A percentile compares a stretch with the other conserved stretches of the same genome.
These are phyloP conservation scores for Trichoderma orchidacearum DNA, from an alignment of 495 filamentous ascomycete species.

Conservation along the genomic window DNA sequence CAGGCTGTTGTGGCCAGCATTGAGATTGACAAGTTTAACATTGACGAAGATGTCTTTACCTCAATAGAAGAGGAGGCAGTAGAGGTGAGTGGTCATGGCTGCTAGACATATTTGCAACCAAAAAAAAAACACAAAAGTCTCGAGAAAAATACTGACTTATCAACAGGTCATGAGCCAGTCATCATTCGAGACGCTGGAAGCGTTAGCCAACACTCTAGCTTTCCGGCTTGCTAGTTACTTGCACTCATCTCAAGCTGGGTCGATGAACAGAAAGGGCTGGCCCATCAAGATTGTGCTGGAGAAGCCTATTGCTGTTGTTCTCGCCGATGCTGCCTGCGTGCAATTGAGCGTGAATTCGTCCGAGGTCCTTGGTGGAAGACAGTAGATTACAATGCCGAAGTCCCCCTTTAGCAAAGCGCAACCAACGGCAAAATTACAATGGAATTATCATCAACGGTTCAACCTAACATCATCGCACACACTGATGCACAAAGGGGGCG, in stretches of 20 bases:
- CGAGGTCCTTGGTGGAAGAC: background rate
- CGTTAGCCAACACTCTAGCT: constrained; percentile 33
- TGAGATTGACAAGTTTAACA: constrained; percentile 31
- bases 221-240: background rate
- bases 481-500: no score
- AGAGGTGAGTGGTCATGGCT: constrained; percentile 38
- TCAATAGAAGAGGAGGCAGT: constrained; percentile 34
- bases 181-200: constrained; percentile 50
- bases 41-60: constrained; percentile 25
- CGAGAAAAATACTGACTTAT: background rate
- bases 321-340: constrained; percentile 42
- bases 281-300: constrained; percentile 36
- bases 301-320: constrained; percentile 44
- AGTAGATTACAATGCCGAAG: no score
- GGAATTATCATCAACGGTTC: no score
- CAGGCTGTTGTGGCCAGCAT: constrained; percentile 44
- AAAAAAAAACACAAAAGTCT: background rate
- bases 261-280: constrained; percentile 18
- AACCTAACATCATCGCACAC: no score
- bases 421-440: no score
- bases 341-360: constrained; percentile 20
- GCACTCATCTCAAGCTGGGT: constrained; percentile 7
- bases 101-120: no score
- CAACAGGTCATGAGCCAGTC: constrained; percentile 39
- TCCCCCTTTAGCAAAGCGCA: no score